Evolutionary conservation across 352 stramenopile genomes (phyloP), one percentile per base, ranked within the genome.

Genomic region (Phytopythium sindhum): DNA sequence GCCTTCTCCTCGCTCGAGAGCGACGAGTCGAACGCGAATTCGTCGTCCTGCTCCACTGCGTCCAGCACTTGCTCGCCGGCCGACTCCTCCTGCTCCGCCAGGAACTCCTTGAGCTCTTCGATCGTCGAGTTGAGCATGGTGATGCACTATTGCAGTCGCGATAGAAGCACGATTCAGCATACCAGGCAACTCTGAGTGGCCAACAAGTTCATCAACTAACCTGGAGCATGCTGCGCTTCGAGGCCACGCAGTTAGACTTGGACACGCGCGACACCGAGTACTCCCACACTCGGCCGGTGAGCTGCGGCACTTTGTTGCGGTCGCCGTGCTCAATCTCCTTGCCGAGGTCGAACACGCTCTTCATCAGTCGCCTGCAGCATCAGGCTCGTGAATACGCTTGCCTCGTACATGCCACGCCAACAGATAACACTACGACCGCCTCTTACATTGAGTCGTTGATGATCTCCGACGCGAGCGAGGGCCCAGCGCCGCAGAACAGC

Each of bases 221-320:
- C 79, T 95, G 84, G 9, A 96, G 64, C 87, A 94, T 96, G 52
- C 82, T 88, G 55, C 84, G 81, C 71, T 94, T 93, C 28, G 86
- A 93, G 10, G 87, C 84, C 31, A 93, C 81, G 58, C 84, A 92
- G 66, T 96, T 96, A 33, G 87, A 96, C 73, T 93, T 96, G 64
- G 85, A 88, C 33, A 90, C 77, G 44, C 71, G 81, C 41, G 67
- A 39, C 4, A 85, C 65, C n/a, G 79, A 93, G 61, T 80, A 82
- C 54, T 96, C 87, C 87, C 87, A 96, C 41, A 96, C 85, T 48
- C 83, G 81, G 29, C 87, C 87, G 1, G 87, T 96, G 53, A 92
- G 70, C 60, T 93, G 78, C 10, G 87, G 84, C 19, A 96, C 66
- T 2, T 70, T 74, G n/a, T 65, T 55, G 26, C 89, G 58, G 2